Conservation (phyloP, 495 filamentous ascomycete genomes). For the Friedmanniomyces endolithicus region DNA sequence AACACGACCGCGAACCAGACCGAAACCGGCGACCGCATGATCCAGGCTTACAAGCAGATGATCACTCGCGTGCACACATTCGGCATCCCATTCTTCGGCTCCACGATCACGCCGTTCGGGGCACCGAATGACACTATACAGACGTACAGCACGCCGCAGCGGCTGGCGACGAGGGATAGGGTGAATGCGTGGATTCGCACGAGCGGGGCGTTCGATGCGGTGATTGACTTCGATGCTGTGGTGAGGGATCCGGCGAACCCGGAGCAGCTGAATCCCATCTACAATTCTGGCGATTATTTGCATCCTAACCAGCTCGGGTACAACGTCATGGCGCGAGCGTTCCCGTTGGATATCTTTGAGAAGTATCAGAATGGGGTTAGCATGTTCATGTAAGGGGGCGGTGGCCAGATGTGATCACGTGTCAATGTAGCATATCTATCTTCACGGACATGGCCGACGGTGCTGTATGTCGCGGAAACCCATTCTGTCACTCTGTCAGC, state of each 20-base stretch:
- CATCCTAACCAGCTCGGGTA: constrained; percentile 58
- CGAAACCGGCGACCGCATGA: constrained; percentile 39
- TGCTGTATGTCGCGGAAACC: no score
- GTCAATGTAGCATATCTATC: no score
- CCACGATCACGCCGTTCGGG: constrained; percentile 59
- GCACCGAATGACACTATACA: constrained; percentile 30
- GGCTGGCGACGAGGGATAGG: constrained; percentile 45
- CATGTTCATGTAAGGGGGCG: constrained; percentile 4
- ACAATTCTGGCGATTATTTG: constrained; percentile 56
- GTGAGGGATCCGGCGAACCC: constrained; percentile 40
- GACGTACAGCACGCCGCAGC: constrained; percentile 41
- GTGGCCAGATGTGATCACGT: background rate
- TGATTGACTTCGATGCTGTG: constrained; percentile 52
- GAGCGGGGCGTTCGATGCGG: constrained; percentile 45
- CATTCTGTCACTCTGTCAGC: no score
- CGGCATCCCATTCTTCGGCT: constrained; percentile 47
- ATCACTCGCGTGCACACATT: constrained; percentile 42
- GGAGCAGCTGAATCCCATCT: constrained; percentile 36
- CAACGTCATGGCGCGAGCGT: constrained; percentile 47
- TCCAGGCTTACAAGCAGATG: constrained; percentile 47
- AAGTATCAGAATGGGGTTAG: constrained; percentile 23
- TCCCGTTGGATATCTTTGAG: constrained; percentile 46
- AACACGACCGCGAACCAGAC: constrained; percentile 37
- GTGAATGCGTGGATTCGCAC: constrained; percentile 53
- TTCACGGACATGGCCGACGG: no score